Percentiles rank a stretch among this genome's conserved stretches.
These are phyloP conservation scores for Turnera subulata DNA, from an alignment of 345 rosid genomes.

Conservation along the genomic window DNA sequence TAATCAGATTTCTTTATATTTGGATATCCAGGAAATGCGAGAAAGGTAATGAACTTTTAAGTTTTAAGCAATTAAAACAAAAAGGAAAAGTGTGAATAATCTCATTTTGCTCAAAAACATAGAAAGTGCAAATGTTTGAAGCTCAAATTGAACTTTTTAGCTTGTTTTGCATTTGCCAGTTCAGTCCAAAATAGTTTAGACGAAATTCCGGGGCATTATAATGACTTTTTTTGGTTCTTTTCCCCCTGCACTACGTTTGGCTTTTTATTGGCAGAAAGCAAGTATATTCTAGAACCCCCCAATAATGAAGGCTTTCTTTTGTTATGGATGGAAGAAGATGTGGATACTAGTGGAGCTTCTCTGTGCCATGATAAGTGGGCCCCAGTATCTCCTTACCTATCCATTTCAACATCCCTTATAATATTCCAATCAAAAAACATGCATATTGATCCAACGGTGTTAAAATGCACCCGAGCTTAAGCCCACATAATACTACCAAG, in stretches of 20 bases:
- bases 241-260: conserved; percentile 5
- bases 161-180: too few species aligned
- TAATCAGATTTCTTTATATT: too few species aligned
- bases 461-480: not conserved
- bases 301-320: too few species aligned
- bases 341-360: not conserved
- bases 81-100: too few species aligned
- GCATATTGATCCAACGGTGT: not conserved
- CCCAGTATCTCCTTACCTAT: not conserved
- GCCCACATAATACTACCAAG: too few species aligned
- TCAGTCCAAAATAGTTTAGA: not conserved
- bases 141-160: too few species aligned
- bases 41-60: too few species aligned
- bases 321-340: not conserved
- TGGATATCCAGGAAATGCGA: too few species aligned
- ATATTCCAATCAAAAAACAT: not conserved
- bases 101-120: too few species aligned
- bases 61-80: too few species aligned
- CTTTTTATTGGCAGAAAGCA: not conserved
- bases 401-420: not conserved
- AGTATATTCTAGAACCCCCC: not conserved
- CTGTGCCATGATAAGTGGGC: not conserved
- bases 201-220: not conserved
- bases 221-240: conserved; percentile 3
- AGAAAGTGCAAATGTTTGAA: too few species aligned